phyloP scores from a whole-genome alignment of 768 basidiomycete genomes.

The Trametes sanguinea region DNA sequence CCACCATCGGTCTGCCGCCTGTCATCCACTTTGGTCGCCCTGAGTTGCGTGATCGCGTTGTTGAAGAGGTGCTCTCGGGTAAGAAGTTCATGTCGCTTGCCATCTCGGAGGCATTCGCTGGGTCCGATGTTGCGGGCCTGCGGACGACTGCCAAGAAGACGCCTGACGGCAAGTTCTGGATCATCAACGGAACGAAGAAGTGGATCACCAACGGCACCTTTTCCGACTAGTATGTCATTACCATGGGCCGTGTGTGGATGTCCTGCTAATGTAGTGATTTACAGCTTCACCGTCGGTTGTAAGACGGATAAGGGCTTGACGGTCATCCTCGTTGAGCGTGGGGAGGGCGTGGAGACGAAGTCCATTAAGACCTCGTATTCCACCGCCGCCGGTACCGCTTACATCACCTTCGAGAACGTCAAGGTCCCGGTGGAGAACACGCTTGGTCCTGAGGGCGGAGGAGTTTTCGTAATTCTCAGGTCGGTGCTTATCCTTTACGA shows the following conservation, averaged over 20 bases:
- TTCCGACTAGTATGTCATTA: conserved; percentile 33
- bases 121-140: conserved; percentile 80
- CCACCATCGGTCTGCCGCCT: conserved; percentile 83
- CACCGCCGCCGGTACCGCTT: conserved; percentile 81
- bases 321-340: conserved; percentile 82
- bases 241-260: neutral
- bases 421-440: conserved; percentile 87
- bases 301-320: conserved; percentile 63
- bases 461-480: conserved; percentile 65
- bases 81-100: conserved; percentile 87
- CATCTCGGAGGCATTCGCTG: conserved; percentile 88
- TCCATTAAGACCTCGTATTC: conserved; percentile 92
- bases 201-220: conserved; percentile 83
- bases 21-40: conserved; percentile 79
- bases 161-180: conserved; percentile 82
- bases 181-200: conserved; percentile 86
- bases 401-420: conserved; percentile 81
- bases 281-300: conserved; percentile 30
- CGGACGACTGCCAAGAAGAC: conserved; percentile 77
- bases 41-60: conserved; percentile 54
- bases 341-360: conserved; percentile 81
- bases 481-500: conserved; percentile 11
- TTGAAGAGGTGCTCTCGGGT: conserved; percentile 68
- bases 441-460: conserved; percentile 77
- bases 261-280: conserved; percentile 12